Conservation (phyloP, 2,329 filamentous ascomycete species). For the Ophiosphaerella korrae region DNA sequence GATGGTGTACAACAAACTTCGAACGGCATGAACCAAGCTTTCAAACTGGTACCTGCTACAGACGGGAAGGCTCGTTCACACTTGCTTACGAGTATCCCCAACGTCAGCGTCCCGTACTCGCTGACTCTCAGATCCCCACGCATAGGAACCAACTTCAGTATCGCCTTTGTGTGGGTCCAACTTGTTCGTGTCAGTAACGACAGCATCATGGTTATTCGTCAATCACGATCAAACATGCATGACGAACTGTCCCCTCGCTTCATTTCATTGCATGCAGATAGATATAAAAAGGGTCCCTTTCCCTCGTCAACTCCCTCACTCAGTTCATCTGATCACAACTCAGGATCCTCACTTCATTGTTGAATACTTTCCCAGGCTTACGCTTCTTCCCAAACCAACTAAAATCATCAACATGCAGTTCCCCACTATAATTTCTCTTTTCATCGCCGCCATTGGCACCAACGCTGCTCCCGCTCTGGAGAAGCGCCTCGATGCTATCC, state of each 20-base stretch:
- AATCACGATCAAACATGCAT: no score
- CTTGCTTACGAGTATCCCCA: neutral
- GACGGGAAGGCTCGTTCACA: neutral
- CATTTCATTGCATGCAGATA: no score
- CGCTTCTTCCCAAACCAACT: neutral
- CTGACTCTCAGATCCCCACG: neutral
- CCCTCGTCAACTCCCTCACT: slow-evolving; percentile 2
- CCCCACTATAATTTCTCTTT: slow-evolving; percentile 6
- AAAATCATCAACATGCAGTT: slow-evolving; percentile 13
- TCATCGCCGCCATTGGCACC: slow-evolving; percentile 15
- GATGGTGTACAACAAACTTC: no score
- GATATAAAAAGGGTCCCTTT: neutral
- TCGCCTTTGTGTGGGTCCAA: neutral
- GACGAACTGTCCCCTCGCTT: no score
- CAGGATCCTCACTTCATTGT: neutral
- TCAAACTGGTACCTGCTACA: no score
- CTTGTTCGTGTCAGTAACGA: neutral
- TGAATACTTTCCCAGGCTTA: neutral
- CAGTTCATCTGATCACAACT: slow-evolving; percentile 5
- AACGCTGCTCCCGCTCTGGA: slow-evolving; percentile 13
- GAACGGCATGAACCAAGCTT: no score
- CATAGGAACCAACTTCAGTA: neutral
- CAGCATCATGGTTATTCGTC: neutral
- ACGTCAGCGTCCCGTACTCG: neutral
- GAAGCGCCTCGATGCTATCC: slow-evolving; percentile 14